Conservation (phyloP, 345 rosid genomes). For the Lumnitzera racemosa region DNA sequence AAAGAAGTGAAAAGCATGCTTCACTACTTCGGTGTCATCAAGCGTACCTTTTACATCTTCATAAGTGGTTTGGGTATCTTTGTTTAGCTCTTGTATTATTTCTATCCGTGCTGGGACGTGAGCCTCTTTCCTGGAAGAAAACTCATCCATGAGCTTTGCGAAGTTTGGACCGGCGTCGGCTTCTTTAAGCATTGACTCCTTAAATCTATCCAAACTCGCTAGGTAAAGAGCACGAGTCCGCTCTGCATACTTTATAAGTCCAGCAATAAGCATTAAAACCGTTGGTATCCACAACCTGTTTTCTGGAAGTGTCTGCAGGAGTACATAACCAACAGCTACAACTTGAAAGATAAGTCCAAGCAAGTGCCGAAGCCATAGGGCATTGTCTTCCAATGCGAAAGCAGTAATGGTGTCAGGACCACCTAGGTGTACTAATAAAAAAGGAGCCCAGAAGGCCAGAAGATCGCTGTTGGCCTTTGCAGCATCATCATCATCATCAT, state of each 20-base stretch:
- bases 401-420: slow-evolving; percentile 71
- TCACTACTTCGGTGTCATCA: slow-evolving; percentile 18
- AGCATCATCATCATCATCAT: not conserved
- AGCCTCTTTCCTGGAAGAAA: slow-evolving; percentile 37
- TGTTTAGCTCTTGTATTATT: slow-evolving; percentile 37
- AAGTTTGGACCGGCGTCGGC: slow-evolving; percentile 62
- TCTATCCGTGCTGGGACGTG: slow-evolving; percentile 30
- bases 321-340: slow-evolving; percentile 32
- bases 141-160: slow-evolving; percentile 59
- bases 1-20: slow-evolving; percentile 31
- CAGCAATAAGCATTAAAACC: slow-evolving; percentile 36
- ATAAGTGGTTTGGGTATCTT: slow-evolving; percentile 12
- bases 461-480: slow-evolving; percentile 15
- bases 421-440: slow-evolving; percentile 56
- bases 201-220: slow-evolving; percentile 50
- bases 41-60: not conserved
- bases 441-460: slow-evolving; percentile 67
- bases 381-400: slow-evolving; percentile 58
- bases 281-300: slow-evolving; percentile 25
- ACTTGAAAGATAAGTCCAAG: slow-evolving; percentile 39
- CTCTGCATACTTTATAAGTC: slow-evolving; percentile 54
- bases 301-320: slow-evolving; percentile 21
- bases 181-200: slow-evolving; percentile 44
- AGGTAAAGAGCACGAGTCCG: slow-evolving; percentile 45
- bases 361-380: slow-evolving; percentile 57